Percentiles rank a stretch among this genome's conserved stretches.
These are phyloP conservation scores for Sarocladiaceae sp. DNA, from an alignment of 2,329 filamentous ascomycete species.

Conservation along the genomic window DNA sequence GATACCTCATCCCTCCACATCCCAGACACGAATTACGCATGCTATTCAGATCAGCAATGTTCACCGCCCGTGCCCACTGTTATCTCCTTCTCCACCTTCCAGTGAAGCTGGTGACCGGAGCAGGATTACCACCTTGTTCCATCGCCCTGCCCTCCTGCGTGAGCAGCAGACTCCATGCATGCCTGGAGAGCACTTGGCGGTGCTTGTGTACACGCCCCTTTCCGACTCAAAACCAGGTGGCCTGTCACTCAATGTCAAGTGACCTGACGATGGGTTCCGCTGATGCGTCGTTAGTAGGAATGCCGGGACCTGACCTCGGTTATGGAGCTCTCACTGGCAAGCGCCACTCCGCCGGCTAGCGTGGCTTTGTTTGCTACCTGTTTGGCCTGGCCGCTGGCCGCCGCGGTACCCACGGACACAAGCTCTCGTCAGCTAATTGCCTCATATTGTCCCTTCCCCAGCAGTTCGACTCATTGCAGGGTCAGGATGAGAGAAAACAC, in stretches of 20 bases:
- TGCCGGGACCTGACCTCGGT: slow-evolving; percentile 6
- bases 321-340: slow-evolving; percentile 6
- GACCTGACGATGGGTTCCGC: not conserved
- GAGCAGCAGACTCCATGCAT: not conserved
- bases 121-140: not conserved
- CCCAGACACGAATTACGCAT: too few species aligned
- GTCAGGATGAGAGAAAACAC: not conserved
- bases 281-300: not conserved
- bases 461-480: not conserved
- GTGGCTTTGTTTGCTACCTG: not conserved
- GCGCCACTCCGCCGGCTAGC: slow-evolving; percentile 3
- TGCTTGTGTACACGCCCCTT: not conserved
- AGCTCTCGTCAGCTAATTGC: slow-evolving; percentile 2
- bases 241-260: not conserved
- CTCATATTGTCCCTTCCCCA: slow-evolving; percentile 3
- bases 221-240: not conserved
- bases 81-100: slow-evolving; percentile 1
- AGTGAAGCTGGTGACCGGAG: not conserved
- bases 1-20: too few species aligned
- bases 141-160: not conserved
- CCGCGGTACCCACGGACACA: not conserved
- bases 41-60: too few species aligned
- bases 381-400: not conserved
- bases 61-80: not conserved
- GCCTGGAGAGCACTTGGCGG: not conserved